Evolutionary conservation across 1,139 yeast species (phyloP), one percentile per base, ranked within the genome.

Genomic region (Pneumocystis carinii): DNA sequence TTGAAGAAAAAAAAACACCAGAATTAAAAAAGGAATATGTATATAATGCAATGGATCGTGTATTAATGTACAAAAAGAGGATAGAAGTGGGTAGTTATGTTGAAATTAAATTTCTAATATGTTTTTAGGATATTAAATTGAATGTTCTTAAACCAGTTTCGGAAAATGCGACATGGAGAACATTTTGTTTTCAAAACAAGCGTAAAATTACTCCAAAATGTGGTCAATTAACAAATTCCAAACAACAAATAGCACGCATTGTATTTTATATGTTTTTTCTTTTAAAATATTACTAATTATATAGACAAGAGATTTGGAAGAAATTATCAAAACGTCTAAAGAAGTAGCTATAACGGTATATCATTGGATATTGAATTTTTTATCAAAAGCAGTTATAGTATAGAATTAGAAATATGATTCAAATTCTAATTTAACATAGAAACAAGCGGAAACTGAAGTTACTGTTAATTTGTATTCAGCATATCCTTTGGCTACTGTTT

Each of bases 401-500:
- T 19, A 29, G 15, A 29, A 12, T 12, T 12, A 27, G 10, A 12
- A 24, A 19, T 37, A 29, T 37, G 2, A 10, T 19, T 29, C 24
- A 27, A 37, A 37, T 57, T 39, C 29, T 37, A 57, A 17, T 57
- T 19, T 8, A 29, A 10, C 6, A 19, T 14, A 57, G 59, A 83
- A 87, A 56, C 98, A 94, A 74, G 95, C 97, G 1, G 97, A 90
- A 73, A 83, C 95, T 0, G 98, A 92, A 73, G 90, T 89, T 14
- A 80, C 87, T 5, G 95, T 87, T 0, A 82, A 86, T 66, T 84
- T 95, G 0, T 81, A 83, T 61, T 83, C 92, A 0, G 89, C 97
- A 0, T 71, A 86, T 17, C 95, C 98, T 0, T 75, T 94, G 61
- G 96, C 90, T 0, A 80, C 79, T 68, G 74, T 92, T 59, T 77